These are phyloP conservation scores for Monosporascus cannonballus DNA, from an alignment of 2,329 filamentous ascomycete genomes.

Conservation along the genomic window DNA sequence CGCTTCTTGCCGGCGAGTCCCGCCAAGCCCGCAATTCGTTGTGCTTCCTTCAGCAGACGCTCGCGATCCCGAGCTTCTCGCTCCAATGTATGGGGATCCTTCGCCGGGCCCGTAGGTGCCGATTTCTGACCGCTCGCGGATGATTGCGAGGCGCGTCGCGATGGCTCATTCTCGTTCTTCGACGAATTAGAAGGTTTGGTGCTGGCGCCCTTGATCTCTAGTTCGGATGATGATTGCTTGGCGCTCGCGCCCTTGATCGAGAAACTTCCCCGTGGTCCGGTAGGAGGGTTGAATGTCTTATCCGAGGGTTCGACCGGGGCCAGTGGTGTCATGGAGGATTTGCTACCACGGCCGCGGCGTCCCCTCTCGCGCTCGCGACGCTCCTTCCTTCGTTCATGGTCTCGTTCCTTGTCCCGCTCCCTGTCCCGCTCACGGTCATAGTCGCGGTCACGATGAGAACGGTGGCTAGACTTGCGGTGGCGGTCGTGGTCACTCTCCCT, in stretches of 20 bases:
- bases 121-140: conserved; percentile 20
- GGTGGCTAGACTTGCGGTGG: conserved; percentile 26
- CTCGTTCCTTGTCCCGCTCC: conserved; percentile 28
- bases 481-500: conserved; percentile 14
- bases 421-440: conserved; percentile 28
- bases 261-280: conserved; percentile 30
- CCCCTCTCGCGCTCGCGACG: conserved; percentile 31
- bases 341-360: conserved; percentile 26
- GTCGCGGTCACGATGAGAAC: conserved; percentile 30
- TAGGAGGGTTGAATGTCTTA: conserved; percentile 36
- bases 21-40: conserved; percentile 53
- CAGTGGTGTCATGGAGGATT: conserved; percentile 25
- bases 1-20: conserved; percentile 44
- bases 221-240: conserved; percentile 15
- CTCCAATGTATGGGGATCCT: conserved; percentile 63
- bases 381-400: conserved; percentile 15
- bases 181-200: conserved; percentile 18
- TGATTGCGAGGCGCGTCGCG: conserved; percentile 32
- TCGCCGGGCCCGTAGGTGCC: conserved; percentile 15
- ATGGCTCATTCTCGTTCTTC: conserved; percentile 21
- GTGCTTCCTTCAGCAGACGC: conserved; percentile 61
- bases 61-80: conserved; percentile 62
- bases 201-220: conserved; percentile 33
- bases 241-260: conserved; percentile 22
- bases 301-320: conserved; percentile 28